Evolutionary conservation across 345 rosid species (phyloP), one percentile per base, ranked within the genome.

Genomic region (Eucalyptus cladocalyx): DNA sequence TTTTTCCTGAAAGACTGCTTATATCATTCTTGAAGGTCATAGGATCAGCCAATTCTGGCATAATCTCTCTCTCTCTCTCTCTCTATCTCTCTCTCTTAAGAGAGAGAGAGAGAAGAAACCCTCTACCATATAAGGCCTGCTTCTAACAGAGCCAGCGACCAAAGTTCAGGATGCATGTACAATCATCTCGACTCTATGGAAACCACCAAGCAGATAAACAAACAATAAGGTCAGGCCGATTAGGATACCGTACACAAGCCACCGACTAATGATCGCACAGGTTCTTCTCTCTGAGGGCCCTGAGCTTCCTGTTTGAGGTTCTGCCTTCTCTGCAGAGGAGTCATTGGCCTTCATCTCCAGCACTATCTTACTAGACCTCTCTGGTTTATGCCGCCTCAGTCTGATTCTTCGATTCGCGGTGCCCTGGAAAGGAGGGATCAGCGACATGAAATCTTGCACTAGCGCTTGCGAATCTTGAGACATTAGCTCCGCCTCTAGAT

Each of bases 341-440:
- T 72, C 81, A 34, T 23, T 72, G 81, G 81, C 81, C 26, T 72
- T 28, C 15, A 43, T 86, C 56, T 86, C 54, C 40, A 17, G 53
- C 40, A 34, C 58, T 8, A 24, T 28, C 10, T 69, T 28, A 34
- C 43, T 37, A 40, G 45, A 51, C 42, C 85, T 88, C 34, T 17
- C 87, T 16, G 37, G 42, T 24, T 37, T 80, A 87, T 28, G 53
- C 87, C 30, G 58, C 76, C 51, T 81, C 88, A 91, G n/a, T 89
- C 89, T 93, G 90, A 93, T 88, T 87, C 93, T 93, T 50, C 90
- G 89, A 83, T 67, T 91, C 6, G 93, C 92, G 18, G 87, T 88
- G 48, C 93, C 95, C 87, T 92, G 95, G 56, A 58, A 4, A 37
- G 91, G 76, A 91, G n/a, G 21, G 49, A 86, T 24, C 15, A 47